A percentile compares a stretch with the other conserved stretches of the same genome.
Evolutionary conservation across 208 protist species (phyloP).

Genomic region (Acanthamoeba quina): DNA sequence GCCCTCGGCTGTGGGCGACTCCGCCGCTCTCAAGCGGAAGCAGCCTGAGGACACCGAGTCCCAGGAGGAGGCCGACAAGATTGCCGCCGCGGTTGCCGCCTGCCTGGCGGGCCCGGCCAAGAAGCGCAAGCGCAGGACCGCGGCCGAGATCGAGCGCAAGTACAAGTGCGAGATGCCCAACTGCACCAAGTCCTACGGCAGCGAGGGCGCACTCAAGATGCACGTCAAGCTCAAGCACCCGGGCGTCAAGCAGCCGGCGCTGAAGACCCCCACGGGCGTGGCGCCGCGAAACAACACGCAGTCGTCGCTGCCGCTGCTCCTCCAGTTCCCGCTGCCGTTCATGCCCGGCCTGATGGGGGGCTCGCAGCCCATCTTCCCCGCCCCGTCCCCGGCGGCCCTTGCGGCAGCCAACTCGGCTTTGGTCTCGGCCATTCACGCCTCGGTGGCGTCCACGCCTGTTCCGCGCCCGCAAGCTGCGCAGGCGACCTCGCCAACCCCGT

Average conservation of each 20-base stretch:
- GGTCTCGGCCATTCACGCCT: neutral
- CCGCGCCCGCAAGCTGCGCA: neutral
- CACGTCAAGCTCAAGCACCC: conserved; percentile 84
- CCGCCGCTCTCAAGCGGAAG: too few species aligned
- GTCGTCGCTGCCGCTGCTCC: conserved; percentile 22
- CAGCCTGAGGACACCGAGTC: too few species aligned
- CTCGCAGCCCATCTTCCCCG: conserved; percentile 1
- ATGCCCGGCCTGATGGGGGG: neutral
- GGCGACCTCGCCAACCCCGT: neutral
- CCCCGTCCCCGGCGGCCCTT: neutral
- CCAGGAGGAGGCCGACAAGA: neutral
- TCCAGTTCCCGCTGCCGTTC: conserved; percentile 55
- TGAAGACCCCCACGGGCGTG: neutral
- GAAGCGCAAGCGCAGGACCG: conserved; percentile 75
- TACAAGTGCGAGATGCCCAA: conserved; percentile 75
- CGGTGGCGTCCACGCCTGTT: neutral
- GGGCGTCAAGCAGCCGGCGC: conserved; percentile 69
- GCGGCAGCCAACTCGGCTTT: neutral
- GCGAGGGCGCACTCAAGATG: conserved; percentile 82
- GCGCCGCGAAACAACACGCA: neutral
- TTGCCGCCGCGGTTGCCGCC: neutral
- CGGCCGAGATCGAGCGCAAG: conserved; percentile 78
- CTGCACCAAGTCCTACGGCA: conserved; percentile 83
- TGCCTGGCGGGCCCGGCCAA: neutral
- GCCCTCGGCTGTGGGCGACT: too few species aligned